A percentile compares a stretch with the other conserved stretches of the same genome.
phyloP scores from a whole-genome alignment of 371 early-diverging fungal species.

The Funneliformis caledonium region DNA sequence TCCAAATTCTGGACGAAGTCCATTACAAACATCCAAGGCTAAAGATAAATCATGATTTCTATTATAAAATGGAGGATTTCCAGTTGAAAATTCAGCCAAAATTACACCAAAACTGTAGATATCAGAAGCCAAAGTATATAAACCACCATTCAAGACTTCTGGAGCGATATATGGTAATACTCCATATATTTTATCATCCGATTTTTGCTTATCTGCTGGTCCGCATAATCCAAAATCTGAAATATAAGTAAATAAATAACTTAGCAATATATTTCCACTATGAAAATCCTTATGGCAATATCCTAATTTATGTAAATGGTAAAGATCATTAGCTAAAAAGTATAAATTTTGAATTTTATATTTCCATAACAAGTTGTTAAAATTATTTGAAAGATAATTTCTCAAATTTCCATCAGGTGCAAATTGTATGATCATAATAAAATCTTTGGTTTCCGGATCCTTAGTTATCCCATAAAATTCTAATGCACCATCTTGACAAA shows the following conservation, averaged over 20 bases:
- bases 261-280: constrained; percentile 37
- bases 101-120: constrained; percentile 32
- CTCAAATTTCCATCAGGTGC: neutral
- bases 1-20: neutral
- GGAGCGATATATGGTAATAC: constrained; percentile 11
- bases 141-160: neutral
- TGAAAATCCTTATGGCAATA: constrained; percentile 29
- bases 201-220: neutral
- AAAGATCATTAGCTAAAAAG: neutral
- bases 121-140: neutral
- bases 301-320: neutral
- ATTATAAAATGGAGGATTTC: neutral
- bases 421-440: constrained; percentile 4
- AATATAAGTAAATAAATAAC: too few species aligned
- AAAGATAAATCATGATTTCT: neutral
- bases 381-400: neutral
- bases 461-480: constrained; percentile 11
- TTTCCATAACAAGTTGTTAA: constrained; percentile 9
- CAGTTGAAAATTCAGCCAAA: constrained; percentile 16
- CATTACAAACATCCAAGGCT: neutral
- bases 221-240: constrained; percentile 23
- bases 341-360: neutral
- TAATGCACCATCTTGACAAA: neutral
- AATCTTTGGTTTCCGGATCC: neutral
- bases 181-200: neutral